A percentile compares a stretch with the other conserved stretches of the same genome.
These are phyloP conservation scores for Cladosporium oxysporum DNA, from an alignment of 2,329 filamentous ascomycete species.

Conservation along the genomic window DNA sequence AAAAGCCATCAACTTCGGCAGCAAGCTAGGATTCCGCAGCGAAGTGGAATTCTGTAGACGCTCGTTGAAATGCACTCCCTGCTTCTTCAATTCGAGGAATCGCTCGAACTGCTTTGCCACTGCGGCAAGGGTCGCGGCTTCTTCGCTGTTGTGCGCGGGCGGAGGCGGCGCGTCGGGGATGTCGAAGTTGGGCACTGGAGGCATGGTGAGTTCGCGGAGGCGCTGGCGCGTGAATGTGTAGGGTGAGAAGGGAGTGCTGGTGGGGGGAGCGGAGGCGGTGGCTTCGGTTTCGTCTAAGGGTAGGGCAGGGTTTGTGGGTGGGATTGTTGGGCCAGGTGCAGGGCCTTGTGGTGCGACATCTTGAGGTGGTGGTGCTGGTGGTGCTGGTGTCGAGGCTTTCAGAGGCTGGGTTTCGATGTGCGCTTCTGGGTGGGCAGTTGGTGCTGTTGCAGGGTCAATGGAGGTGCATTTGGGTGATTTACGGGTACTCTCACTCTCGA, in stretches of 20 bases:
- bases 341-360: conserved; percentile 17
- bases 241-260: conserved; percentile 54
- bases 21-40: conserved; percentile 70
- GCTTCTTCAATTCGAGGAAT: conserved; percentile 75
- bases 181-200: conserved; percentile 68
- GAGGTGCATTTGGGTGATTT: not conserved
- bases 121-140: conserved; percentile 34
- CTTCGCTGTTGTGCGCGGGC: conserved; percentile 38
- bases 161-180: conserved; percentile 72
- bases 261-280: conserved; percentile 26
- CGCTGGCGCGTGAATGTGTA: conserved; percentile 66
- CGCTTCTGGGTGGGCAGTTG: conserved; percentile 18
- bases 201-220: conserved; percentile 72
- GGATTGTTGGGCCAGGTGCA: conserved; percentile 15
- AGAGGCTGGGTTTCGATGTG: conserved; percentile 15
- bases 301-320: not conserved
- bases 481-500: conserved; percentile 4
- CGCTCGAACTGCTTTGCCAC: conserved; percentile 69
- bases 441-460: not conserved
- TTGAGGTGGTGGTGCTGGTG: conserved; percentile 1
- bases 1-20: conserved; percentile 72
- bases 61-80: conserved; percentile 76
- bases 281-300: conserved; percentile 26
- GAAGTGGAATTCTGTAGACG: conserved; percentile 67
- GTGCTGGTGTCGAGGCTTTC: conserved; percentile 1